Conservation (phyloP, 202 grass and related monocot species). For the Zoysia matrella region DNA sequence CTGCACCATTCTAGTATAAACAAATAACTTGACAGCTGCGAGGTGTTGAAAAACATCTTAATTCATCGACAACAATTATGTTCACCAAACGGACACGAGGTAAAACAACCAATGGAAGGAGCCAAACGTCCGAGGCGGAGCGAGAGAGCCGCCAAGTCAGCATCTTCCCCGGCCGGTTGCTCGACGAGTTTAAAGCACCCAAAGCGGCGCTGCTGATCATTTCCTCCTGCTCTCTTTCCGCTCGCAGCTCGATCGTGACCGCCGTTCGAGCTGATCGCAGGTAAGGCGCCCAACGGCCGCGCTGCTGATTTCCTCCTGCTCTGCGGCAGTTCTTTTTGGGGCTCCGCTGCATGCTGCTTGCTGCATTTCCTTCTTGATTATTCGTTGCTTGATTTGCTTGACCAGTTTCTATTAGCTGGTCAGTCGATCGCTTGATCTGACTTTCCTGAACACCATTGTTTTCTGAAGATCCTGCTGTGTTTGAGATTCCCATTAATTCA, state of each 20-base stretch:
- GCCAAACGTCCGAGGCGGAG: too few species aligned
- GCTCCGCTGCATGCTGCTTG: too few species aligned
- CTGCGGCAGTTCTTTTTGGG: too few species aligned
- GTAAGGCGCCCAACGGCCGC: not conserved
- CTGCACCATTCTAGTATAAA: too few species aligned
- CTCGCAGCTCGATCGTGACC: not conserved
- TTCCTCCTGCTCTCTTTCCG: too few species aligned
- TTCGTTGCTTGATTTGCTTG: not conserved
- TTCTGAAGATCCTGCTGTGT: not conserved
- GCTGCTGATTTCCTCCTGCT: not conserved
- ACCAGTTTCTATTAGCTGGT: not conserved
- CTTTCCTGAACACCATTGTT: conserved; percentile 13
- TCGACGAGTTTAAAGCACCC: too few species aligned
- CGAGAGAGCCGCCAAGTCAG: not conserved
- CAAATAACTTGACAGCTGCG: too few species aligned
- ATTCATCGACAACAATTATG: too few species aligned
- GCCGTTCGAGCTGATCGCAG: conserved; percentile 26
- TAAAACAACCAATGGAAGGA: too few species aligned
- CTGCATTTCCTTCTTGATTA: not conserved
- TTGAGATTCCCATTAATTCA: not conserved
- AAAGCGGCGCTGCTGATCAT: too few species aligned
- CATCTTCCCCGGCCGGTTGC: conserved; percentile 9
- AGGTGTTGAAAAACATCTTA: too few species aligned
- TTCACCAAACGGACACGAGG: too few species aligned
- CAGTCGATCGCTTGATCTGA: not conserved